phyloP scores from a whole-genome alignment of 495 filamentous ascomycete species.

The Podospora conica region DNA sequence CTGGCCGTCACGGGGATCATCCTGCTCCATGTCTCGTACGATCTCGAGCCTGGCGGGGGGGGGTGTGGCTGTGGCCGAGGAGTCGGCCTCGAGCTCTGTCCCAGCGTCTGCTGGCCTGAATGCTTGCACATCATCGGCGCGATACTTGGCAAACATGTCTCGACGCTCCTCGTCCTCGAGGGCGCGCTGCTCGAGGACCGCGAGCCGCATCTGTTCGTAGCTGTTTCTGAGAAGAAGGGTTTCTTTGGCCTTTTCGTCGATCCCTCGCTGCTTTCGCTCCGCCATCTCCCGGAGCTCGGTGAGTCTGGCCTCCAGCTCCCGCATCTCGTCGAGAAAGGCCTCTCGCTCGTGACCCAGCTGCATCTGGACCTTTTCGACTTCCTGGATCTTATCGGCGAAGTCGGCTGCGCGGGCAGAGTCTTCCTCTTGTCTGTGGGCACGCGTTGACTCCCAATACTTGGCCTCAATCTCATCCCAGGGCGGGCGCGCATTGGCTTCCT shows the following conservation, averaged over 20 bases:
- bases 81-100: not conserved
- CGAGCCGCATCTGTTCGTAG: not conserved
- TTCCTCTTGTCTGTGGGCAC: constrained; percentile 11
- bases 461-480: constrained; percentile 26
- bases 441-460: constrained; percentile 23
- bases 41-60: not conserved
- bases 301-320: not conserved
- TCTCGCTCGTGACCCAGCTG: not conserved
- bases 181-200: not conserved
- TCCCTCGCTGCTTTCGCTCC: not conserved
- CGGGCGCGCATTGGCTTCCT: not conserved
- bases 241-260: not conserved
- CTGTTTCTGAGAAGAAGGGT: not conserved
- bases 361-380: not conserved
- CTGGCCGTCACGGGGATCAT: not conserved
- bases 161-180: not conserved
- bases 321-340: not conserved
- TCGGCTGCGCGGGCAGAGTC: constrained; percentile 10
- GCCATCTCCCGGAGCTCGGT: not conserved
- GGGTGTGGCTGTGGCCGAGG: not conserved
- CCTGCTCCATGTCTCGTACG: not conserved
- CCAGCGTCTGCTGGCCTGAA: not conserved
- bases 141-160: not conserved
- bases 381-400: not conserved
- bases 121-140: not conserved